These are phyloP conservation scores for Kluyveromyces starmeri DNA, from an alignment of 805 yeast genomes.

Conservation along the genomic window DNA sequence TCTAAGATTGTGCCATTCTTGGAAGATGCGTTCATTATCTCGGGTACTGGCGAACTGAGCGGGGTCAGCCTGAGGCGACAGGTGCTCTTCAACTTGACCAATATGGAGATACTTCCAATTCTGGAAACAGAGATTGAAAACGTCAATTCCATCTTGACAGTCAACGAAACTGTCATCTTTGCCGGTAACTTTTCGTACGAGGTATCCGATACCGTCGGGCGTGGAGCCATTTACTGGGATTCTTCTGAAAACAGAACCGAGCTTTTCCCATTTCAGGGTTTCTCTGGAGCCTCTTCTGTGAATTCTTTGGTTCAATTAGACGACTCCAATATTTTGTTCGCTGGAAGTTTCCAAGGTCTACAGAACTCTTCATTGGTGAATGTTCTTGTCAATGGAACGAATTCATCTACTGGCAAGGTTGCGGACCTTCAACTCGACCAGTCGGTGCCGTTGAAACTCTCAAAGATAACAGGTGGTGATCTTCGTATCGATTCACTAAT, in stretches of 20 bases:
- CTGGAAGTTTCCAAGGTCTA: conserved; percentile 63
- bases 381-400: conserved; percentile 20
- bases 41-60: conserved; percentile 26
- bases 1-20: conserved; percentile 24
- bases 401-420: conserved; percentile 9
- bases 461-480: conserved; percentile 34
- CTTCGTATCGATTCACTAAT: conserved; percentile 33
- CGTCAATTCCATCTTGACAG: conserved; percentile 42
- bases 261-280: conserved; percentile 67
- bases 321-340: conserved; percentile 54
- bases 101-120: conserved; percentile 18
- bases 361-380: conserved; percentile 35
- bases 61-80: conserved; percentile 24
- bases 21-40: conserved; percentile 28
- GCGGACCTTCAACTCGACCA: conserved; percentile 47
- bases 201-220: conserved; percentile 32
- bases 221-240: conserved; percentile 57
- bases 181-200: conserved; percentile 70
- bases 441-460: conserved; percentile 48
- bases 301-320: conserved; percentile 51
- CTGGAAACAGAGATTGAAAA: conserved; percentile 15
- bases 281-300: conserved; percentile 49
- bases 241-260: conserved; percentile 32
- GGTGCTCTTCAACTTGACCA: conserved; percentile 27
- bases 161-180: conserved; percentile 49